Conservation (phyloP, 805 yeast genomes). For the Schwanniomyces occidentalis region DNA sequence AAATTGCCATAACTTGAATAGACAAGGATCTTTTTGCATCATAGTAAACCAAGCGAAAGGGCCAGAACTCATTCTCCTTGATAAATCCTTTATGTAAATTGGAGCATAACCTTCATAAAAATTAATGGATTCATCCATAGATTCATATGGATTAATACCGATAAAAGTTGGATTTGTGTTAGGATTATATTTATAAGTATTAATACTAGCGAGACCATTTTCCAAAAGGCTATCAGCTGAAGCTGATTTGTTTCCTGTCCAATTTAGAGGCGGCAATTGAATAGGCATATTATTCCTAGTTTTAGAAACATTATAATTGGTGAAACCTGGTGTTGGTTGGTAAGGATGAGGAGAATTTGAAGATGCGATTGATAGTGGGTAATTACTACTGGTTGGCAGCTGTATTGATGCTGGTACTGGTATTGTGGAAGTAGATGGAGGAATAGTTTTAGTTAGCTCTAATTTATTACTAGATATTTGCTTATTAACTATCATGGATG, state of each 20-base stretch:
- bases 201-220: no score
- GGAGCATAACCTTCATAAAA: constrained; percentile 46
- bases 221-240: no score
- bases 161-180: constrained; percentile 6
- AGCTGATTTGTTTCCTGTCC: no score
- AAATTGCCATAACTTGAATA: constrained; percentile 11
- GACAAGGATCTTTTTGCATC: constrained; percentile 45
- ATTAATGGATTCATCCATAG: constrained; percentile 36
- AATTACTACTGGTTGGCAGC: no score
- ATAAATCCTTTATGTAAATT: constrained; percentile 36
- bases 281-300: constrained; percentile 2
- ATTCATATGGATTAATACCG: constrained; percentile 24
- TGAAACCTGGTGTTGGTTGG: no score
- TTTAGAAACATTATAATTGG: background rate
- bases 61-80: constrained; percentile 48
- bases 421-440: no score
- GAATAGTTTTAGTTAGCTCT: no score
- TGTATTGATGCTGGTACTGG: no score
- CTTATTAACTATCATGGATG: constrained; percentile 40
- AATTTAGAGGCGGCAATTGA: constrained; percentile 4
- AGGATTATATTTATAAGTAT: background rate
- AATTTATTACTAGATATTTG: no score
- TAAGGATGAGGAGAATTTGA: no score
- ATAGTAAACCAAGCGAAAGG: constrained; percentile 52
- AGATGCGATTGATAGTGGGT: no score